Evolutionary conservation across 2,329 filamentous ascomycete species (phyloP).

Genomic region (Sclerotinia glacialis): DNA sequence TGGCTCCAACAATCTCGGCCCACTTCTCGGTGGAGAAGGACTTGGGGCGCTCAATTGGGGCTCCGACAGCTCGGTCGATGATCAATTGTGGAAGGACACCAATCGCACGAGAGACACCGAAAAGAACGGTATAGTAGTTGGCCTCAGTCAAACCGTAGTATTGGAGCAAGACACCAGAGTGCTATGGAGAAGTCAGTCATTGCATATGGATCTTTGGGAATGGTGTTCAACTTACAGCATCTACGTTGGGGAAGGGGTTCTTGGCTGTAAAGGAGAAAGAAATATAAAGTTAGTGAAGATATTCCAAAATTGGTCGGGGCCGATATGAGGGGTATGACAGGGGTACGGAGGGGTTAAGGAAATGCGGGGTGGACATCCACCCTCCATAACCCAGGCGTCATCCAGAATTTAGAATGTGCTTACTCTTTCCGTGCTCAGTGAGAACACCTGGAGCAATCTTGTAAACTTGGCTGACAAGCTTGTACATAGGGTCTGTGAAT

Average conservation of each 20-base stretch:
- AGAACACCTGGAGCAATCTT: constrained; percentile 98
- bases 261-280: constrained; percentile 2
- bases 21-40: constrained; percentile 97
- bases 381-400: not conserved
- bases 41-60: constrained; percentile 98
- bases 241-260: constrained; percentile 98
- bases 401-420: constrained; percentile 70
- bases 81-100: constrained; percentile 99
- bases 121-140: constrained; percentile 99
- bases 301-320: not conserved
- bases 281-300: not conserved
- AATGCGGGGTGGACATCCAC: not conserved
- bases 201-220: too few species aligned
- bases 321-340: not conserved
- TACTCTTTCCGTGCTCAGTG: constrained; percentile 99
- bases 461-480: constrained; percentile 99
- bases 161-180: constrained; percentile 98
- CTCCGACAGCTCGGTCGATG: constrained; percentile 96
- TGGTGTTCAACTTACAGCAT: constrained; percentile 52
- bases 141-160: constrained; percentile 99
- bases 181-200: constrained; percentile 40
- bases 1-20: constrained; percentile 86
- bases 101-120: constrained; percentile 96
- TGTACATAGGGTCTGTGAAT: constrained; percentile 99
- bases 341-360: not conserved